Base-by-base conservation (phyloP, 2,329 filamentous ascomycete species). In the Eurotiales sp. region DNA sequence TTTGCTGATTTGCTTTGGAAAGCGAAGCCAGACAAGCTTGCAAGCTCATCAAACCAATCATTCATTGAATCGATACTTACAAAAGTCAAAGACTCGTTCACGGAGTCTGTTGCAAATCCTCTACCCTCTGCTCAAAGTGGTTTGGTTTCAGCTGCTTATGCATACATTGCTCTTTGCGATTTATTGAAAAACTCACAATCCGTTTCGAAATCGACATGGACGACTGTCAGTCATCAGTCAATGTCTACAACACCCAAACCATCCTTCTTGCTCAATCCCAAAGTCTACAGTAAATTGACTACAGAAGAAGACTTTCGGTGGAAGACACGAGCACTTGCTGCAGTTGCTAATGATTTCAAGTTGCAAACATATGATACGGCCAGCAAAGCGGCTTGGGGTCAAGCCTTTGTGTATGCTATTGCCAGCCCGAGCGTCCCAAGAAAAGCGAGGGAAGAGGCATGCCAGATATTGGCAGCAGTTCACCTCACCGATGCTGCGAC, bases 221-320 rank as follows among this genome's bases (percentile, higher is more conserved):
- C 80, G 37, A 63, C 78, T 3, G 67, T 90, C 22, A 67, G 79
- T 21, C 80, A 83, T 45, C 84, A 89, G 59, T 82, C 83, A 10
- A 76, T 95, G 54, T 77, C 78, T 2, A 68, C 84, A 32, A 83
- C 85, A n/a, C 84, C 88, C 0, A 96, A 95, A 66, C 85, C 88
- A 12, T 95, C 92, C 0, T 93, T 95, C 66, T 74, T 97, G 17
- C 77, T 97, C 5, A 96, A 88, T 61, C 80, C 87, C 29, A 86
- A 88, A 55, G 82, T 96, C 4, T 97, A 93, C 70, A 84, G 85
- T 32, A 96, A 96, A 64, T 63, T 96, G 21, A 77, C 79, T 2
- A 72, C 77, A 0, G 83, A 86, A 51, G 87, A 91, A 48, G 93
- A 99, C 61, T 75, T 90, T 17, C 76, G 75, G 49, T 96, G 93